These are phyloP conservation scores for Apiospora aurea DNA, from an alignment of 2,329 filamentous ascomycete species.

Conservation along the genomic window DNA sequence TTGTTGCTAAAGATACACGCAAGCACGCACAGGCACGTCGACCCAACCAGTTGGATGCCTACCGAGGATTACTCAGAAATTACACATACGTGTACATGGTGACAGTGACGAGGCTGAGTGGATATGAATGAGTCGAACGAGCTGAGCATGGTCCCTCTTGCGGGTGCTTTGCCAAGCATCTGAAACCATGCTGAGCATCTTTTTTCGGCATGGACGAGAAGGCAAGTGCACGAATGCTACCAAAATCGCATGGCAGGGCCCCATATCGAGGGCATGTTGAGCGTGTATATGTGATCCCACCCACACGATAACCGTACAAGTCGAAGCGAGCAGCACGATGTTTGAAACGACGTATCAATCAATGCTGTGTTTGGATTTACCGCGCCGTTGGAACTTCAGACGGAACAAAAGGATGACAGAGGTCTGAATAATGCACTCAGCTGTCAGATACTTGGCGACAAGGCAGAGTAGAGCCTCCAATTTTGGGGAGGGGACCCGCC, in stretches of 20 bases:
- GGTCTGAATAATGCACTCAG: neutral
- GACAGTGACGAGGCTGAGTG: neutral
- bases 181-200: conserved; percentile 12
- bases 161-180: conserved; percentile 1
- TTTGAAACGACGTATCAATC: conserved; percentile 15
- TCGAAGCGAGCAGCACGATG: conserved; percentile 11
- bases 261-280: neutral
- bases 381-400: neutral
- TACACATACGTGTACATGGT: neutral
- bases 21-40: neutral
- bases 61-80: neutral
- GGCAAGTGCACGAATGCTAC: neutral
- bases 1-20: conserved; percentile 10
- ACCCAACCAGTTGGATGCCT: conserved; percentile 1
- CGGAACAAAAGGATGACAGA: neutral
- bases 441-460: neutral
- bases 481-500: neutral
- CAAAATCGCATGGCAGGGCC: conserved; percentile 14
- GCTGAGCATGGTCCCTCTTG: neutral
- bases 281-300: neutral
- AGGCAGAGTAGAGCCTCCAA: neutral
- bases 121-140: neutral
- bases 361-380: neutral
- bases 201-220: neutral
- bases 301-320: neutral